Base-by-base conservation (phyloP, 345 rosid genomes). In the Lepidium africanum region DNA sequence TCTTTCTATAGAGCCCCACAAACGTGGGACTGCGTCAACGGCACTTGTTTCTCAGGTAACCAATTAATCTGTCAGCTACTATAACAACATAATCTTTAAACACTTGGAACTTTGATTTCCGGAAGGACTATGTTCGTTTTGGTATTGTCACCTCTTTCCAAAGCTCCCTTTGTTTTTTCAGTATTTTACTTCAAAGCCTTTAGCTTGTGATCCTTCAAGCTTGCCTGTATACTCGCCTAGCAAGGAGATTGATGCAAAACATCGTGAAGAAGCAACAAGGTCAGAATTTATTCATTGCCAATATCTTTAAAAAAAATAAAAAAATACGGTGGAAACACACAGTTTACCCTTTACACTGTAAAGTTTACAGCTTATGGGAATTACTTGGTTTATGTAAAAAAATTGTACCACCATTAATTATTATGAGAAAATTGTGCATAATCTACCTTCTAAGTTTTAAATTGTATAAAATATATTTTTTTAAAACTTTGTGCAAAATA, bases 241-340 rank as follows among this genome's bases (percentile, higher is more conserved):
- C 85, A 93, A 93, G 76, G 99, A 88, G 83, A 87, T 93, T 30
- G 99, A 93, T 60, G 99, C 96, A 35, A 93, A 90, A 79, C 72
- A 82, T 73, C 88, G 87, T 17, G 94, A 90, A 75, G 95, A 87
- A 25, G 77, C 83, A 59, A 82, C 65, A 74, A 84, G 97, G 98
- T 93, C 40, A 73, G 77, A 73, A 15, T 39, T 55, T 50, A n/a
- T 70, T 50, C 11, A 49, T 37, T 42, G 10, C n/a, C 50, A 65
- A 59, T 39, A 23, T 56, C 12, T 45, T 53, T 71, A 73, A 36
- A 42, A 7, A 53, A 21, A 51, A 51, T 21, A 21, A 41, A 27
- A 43, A 35, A 15, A 55, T 55, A 5, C n/a, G 9, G n/a, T 12
- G n/a, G 27, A 42, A 14, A 30, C 9, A 14, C 51, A 64, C 56